phyloP scores from a whole-genome alignment of 768 basidiomycete genomes.

The Boletus huronensis region DNA sequence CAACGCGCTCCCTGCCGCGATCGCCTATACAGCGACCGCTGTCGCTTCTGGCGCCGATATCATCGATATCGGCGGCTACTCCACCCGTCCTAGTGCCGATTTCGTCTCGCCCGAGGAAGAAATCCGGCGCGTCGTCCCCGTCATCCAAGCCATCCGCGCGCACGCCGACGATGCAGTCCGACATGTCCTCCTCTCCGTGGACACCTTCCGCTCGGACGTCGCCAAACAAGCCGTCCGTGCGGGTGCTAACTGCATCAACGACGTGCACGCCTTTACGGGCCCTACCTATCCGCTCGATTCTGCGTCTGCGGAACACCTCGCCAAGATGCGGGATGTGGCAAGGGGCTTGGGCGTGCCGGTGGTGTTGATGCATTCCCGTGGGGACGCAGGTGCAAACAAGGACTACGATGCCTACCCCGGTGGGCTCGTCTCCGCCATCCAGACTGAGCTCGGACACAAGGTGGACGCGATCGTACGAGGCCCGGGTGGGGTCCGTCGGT shows the following conservation, averaged over 20 bases:
- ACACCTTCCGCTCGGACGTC: constrained; percentile 28
- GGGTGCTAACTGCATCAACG: constrained; percentile 86
- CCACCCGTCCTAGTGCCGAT: constrained; percentile 78
- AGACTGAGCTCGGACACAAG: constrained; percentile 66
- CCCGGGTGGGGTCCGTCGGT: constrained; percentile 70
- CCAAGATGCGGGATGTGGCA: constrained; percentile 63
- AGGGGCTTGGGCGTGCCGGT: constrained; percentile 70
- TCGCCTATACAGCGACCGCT: constrained; percentile 50
- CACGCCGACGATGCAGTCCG: constrained; percentile 18
- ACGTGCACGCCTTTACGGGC: constrained; percentile 81
- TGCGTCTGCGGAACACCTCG: constrained; percentile 39
- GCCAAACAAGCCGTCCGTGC: constrained; percentile 52
- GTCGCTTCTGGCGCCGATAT: constrained; percentile 63
- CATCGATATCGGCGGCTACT: constrained; percentile 92
- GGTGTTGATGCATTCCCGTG: constrained; percentile 92
- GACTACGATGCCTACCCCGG: constrained; percentile 50
- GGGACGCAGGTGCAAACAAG: constrained; percentile 75
- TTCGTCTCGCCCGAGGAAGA: constrained; percentile 72
- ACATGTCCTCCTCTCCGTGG: constrained; percentile 21
- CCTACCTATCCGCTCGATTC: constrained; percentile 41
- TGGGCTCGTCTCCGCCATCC: constrained; percentile 64
- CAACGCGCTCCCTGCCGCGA: constrained; percentile 48
- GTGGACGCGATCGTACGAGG: constrained; percentile 64
- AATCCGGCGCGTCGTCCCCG: constrained; percentile 63
- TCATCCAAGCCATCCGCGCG: constrained; percentile 56